These are phyloP conservation scores for Sclerospora graminicola DNA, from an alignment of 352 stramenopile genomes.

Conservation along the genomic window DNA sequence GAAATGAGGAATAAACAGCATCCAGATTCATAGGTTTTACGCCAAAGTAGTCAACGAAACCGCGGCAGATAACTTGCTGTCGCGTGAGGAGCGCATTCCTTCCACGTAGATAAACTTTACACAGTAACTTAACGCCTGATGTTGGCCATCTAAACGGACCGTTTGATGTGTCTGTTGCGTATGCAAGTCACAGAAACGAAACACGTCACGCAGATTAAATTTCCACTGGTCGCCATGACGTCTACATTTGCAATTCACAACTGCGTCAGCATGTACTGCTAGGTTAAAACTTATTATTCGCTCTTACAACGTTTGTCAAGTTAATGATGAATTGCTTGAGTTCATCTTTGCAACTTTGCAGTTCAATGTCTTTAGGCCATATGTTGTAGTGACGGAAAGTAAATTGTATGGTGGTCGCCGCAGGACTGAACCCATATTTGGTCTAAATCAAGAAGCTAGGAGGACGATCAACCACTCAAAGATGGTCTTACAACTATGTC, in stretches of 20 bases:
- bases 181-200: conserved; percentile 95
- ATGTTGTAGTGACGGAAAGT: too few species aligned
- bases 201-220: conserved; percentile 99
- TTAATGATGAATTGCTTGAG: conserved; percentile 38
- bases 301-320: conserved; percentile 57
- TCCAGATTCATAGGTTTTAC: conserved; percentile 27
- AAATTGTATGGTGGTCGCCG: too few species aligned
- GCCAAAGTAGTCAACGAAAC: conserved; percentile 62
- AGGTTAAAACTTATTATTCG: conserved; percentile 90
- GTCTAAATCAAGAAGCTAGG: conserved; percentile 95
- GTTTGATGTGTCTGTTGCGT: conserved; percentile 29
- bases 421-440: too few species aligned
- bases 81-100: conserved; percentile 72
- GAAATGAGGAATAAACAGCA: conserved; percentile 40
- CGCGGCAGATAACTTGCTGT: conserved; percentile 52
- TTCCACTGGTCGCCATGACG: conserved; percentile 94
- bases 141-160: conserved; percentile 11
- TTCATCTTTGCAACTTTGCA: conserved; percentile 7
- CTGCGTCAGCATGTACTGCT: conserved; percentile 80
- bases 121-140: conserved; percentile 56
- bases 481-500: too few species aligned
- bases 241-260: conserved; percentile 88
- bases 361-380: conserved; percentile 69
- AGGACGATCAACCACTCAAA: conserved; percentile 93
- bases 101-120: conserved; percentile 92